Conservation (phyloP, 129 eudicot species). For the Daucus carota region DNA sequence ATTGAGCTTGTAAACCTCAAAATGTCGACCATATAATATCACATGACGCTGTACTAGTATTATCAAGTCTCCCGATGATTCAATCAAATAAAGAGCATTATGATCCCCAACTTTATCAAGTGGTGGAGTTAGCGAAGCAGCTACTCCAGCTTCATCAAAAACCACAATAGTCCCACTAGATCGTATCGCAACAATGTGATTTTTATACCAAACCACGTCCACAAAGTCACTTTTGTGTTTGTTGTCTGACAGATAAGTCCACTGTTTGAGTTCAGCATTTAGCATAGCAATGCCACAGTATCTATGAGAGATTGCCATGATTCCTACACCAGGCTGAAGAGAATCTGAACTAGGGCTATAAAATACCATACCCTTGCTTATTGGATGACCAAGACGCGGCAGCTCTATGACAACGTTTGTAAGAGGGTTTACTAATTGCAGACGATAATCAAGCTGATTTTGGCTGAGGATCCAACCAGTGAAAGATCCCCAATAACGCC, state of each 20-base stretch:
- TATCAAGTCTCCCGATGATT: background rate
- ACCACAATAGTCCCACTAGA: background rate
- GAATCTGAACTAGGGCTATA: conserved; percentile 2
- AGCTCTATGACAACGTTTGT: background rate
- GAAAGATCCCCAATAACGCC: conserved; percentile 8
- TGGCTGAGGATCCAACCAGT: conserved; percentile 4
- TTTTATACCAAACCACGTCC: background rate
- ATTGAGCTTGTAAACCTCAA: conserved; percentile 5
- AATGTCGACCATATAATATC: conserved; percentile 2
- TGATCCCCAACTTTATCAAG: background rate
- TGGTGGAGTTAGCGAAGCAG: background rate
- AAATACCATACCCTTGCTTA: background rate
- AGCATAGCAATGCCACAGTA: background rate
- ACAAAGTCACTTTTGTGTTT: background rate
- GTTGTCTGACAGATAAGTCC: background rate
- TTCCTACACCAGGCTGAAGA: background rate
- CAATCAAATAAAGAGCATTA: conserved; percentile 1
- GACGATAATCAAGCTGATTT: background rate
- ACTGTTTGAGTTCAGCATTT: background rate
- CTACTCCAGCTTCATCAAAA: background rate
- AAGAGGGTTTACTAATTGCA: conserved; percentile 3
- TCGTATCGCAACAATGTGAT: background rate
- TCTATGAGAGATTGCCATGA: conserved; percentile 5
- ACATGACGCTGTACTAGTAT: conserved; percentile 1
- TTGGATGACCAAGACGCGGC: background rate